Percentiles rank a stretch among this genome's conserved stretches.
Conservation (phyloP, 176 grass and related monocot species). For the Rhipidocladum racemiflorum region DNA sequence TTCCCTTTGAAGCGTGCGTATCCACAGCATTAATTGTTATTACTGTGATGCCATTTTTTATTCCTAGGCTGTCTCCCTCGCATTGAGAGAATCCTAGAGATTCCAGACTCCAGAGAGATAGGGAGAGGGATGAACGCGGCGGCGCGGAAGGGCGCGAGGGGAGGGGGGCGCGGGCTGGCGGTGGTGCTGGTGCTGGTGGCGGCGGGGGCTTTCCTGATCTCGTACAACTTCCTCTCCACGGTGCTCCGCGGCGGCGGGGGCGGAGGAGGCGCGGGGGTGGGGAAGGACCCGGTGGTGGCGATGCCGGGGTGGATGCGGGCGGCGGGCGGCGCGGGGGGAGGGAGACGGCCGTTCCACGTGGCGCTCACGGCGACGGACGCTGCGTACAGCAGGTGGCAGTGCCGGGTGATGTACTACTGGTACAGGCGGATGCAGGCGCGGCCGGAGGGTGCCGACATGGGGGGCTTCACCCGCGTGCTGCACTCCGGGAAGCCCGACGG, state of each 20-base stretch:
- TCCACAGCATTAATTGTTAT: neutral
- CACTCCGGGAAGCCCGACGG: slow-evolving; percentile 71
- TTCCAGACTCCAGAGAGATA: neutral
- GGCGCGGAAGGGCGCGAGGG: slow-evolving; percentile 24
- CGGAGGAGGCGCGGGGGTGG: neutral
- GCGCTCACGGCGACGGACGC: slow-evolving; percentile 63
- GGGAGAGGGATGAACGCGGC: slow-evolving; percentile 35
- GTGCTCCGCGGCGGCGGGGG: slow-evolving; percentile 13
- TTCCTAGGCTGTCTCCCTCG: neutral
- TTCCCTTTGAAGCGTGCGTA: neutral
- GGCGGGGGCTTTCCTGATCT: slow-evolving; percentile 54
- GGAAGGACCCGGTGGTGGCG: slow-evolving; percentile 42
- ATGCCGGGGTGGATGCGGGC: slow-evolving; percentile 46
- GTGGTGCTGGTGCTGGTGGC: slow-evolving; percentile 31
- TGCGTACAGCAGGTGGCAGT: slow-evolving; percentile 81
- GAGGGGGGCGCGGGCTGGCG: neutral
- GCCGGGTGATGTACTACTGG: slow-evolving; percentile 92
- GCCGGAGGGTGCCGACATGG: slow-evolving; percentile 60
- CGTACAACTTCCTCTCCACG: slow-evolving; percentile 51
- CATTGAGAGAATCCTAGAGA: neutral
- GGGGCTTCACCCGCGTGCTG: slow-evolving; percentile 82
- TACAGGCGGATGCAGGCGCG: slow-evolving; percentile 64
- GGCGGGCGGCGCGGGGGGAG: neutral
- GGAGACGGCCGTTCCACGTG: slow-evolving; percentile 66
- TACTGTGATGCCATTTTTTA: neutral